A percentile compares a stretch with the other conserved stretches of the same genome.
Conservation (phyloP, 83 land plant genomes). For the Picea abies region DNA sequence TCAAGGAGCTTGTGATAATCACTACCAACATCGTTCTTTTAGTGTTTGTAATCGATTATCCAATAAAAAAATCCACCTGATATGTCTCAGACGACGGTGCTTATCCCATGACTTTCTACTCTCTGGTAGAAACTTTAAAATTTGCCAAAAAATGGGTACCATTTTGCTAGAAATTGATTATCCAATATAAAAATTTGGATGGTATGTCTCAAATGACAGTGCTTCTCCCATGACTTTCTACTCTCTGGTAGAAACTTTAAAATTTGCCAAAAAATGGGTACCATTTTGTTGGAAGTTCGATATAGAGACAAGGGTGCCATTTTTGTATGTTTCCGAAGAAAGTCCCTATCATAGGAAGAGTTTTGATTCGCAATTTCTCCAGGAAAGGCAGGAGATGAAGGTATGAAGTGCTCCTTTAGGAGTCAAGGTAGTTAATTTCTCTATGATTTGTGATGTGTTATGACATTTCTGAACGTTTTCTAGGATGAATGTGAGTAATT, state of each 20-base stretch:
- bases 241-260: conserved; percentile 32
- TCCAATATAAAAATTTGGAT: conserved; percentile 37
- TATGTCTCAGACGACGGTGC: conserved; percentile 49
- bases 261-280: conserved; percentile 68
- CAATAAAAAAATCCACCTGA: conserved; percentile 39
- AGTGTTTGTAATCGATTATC: conserved; percentile 47
- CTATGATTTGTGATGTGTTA: background rate
- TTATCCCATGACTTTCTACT: conserved; percentile 35
- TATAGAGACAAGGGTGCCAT: conserved; percentile 26
- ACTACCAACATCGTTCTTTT: conserved; percentile 73
- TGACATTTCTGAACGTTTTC: background rate
- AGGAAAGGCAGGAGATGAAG: conserved; percentile 25
- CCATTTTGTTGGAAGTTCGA: conserved; percentile 65
- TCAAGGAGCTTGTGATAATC: conserved; percentile 68
- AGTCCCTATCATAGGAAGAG: background rate
- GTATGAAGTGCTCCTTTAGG: background rate
- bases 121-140: conserved; percentile 34
- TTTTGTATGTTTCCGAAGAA: conserved; percentile 35
- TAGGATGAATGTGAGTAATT: conserved; percentile 32
- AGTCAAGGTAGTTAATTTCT: background rate
- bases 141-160: conserved; percentile 55
- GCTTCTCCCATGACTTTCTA: conserved; percentile 71
- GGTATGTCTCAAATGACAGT: conserved; percentile 80
- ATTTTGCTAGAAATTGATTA: conserved; percentile 36
- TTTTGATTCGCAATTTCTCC: background rate